A percentile compares a stretch with the other conserved stretches of the same genome.
Evolutionary conservation across 768 basidiomycete species (phyloP).

Genomic region (Suillus americanus): DNA sequence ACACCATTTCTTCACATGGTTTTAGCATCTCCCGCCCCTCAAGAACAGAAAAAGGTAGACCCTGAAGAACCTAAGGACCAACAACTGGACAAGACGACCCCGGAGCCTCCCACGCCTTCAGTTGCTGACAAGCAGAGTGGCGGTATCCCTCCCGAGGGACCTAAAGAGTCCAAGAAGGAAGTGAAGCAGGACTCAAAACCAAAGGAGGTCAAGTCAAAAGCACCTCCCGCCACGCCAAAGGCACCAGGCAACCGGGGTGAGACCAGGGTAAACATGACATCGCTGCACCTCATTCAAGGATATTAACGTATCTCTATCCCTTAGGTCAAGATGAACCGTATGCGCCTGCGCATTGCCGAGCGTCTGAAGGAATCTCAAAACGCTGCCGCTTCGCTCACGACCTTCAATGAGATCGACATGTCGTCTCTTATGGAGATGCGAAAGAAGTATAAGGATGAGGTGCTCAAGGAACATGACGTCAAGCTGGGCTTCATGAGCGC

Average conservation of each 20-base stretch:
- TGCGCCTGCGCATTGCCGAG: conserved; percentile 96
- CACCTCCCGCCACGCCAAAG: conserved; percentile 31
- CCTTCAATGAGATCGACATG: conserved; percentile 99
- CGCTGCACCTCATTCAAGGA: background rate
- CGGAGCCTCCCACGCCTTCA: conserved; percentile 45
- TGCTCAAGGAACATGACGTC: conserved; percentile 89
- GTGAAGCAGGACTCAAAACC: conserved; percentile 33
- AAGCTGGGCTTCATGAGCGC: conserved; percentile 99
- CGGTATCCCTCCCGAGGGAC: conserved; percentile 25
- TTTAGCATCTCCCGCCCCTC: conserved; percentile 31
- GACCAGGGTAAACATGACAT: conserved; percentile 63
- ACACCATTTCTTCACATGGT: conserved; percentile 12
- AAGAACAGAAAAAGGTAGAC: conserved; percentile 38
- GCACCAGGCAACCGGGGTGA: conserved; percentile 67
- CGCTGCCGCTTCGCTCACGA: conserved; percentile 92
- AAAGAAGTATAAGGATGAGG: conserved; percentile 87
- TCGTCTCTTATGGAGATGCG: conserved; percentile 92
- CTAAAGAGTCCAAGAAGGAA: conserved; percentile 37
- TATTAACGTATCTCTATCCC: background rate
- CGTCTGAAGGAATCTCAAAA: conserved; percentile 98
- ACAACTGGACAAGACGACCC: conserved; percentile 45
- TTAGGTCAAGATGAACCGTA: conserved; percentile 97
- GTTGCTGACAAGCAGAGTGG: conserved; percentile 24
- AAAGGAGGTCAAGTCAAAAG: conserved; percentile 31
- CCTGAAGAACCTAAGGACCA: conserved; percentile 46